Evolutionary conservation across 2,329 filamentous ascomycete species (phyloP).

Genomic region (Colletotrichum graminicola): DNA sequence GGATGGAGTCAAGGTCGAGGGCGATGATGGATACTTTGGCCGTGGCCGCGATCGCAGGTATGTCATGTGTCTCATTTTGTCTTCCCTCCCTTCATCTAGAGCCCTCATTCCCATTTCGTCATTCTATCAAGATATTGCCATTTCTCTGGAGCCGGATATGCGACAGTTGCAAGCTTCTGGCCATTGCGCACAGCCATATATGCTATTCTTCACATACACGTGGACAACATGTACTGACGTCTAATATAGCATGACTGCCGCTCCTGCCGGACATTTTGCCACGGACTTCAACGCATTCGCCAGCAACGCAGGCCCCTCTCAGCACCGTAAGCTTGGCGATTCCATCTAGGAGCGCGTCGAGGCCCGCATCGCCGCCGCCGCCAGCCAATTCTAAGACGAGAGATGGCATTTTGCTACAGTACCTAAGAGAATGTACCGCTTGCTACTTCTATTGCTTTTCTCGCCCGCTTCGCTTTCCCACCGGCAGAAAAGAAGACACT

Average conservation of each 20-base stretch:
- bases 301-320: not conserved
- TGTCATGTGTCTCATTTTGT: not conserved
- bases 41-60: conserved; percentile 7
- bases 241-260: not conserved
- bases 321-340: conserved; percentile 1
- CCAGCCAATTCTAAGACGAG: conserved; percentile 5
- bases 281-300: not conserved
- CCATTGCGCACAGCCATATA: not conserved
- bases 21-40: conserved; percentile 29
- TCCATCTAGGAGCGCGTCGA: conserved; percentile 13
- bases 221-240: not conserved
- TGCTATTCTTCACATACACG: not conserved
- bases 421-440: not conserved
- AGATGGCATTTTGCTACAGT: not conserved
- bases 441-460: not conserved
- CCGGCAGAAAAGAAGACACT: not conserved
- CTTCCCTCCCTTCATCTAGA: not conserved
- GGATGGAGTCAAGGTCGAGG: conserved; percentile 34
- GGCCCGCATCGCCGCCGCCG: conserved; percentile 13
- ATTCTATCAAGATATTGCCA: not conserved
- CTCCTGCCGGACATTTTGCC: not conserved
- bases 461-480: not conserved
- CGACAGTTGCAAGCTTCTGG: not conserved
- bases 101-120: no score
- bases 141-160: not conserved